phyloP scores from a whole-genome alignment of 495 filamentous ascomycete genomes.

The Penicillium maclennaniae region DNA sequence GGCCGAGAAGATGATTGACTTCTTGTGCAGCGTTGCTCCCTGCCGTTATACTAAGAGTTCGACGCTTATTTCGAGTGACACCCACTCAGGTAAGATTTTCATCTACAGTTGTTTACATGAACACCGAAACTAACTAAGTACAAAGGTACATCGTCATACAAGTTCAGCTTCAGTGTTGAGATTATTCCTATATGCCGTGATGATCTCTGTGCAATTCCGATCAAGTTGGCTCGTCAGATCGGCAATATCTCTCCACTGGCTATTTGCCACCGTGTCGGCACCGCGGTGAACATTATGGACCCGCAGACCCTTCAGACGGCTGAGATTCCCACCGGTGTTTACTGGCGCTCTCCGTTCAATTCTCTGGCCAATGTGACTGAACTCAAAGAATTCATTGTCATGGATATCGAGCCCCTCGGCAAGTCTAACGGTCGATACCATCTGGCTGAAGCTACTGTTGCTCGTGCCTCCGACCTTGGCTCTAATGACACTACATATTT shows the following conservation, averaged over 20 bases:
- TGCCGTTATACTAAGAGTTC: conserved; percentile 78
- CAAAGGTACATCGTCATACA: conserved; percentile 57
- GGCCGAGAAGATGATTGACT: conserved; percentile 89
- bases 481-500: conserved; percentile 82
- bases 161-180: conserved; percentile 83
- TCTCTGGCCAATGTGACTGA: conserved; percentile 80
- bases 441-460: conserved; percentile 82
- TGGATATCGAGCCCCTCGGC: conserved; percentile 86
- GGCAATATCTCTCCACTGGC: conserved; percentile 83
- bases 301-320: conserved; percentile 86
- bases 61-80: conserved; percentile 89
- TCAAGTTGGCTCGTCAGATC: conserved; percentile 76
- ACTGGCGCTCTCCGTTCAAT: conserved; percentile 84
- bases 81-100: conserved; percentile 61
- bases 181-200: conserved; percentile 94
- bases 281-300: conserved; percentile 83
- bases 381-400: conserved; percentile 85
- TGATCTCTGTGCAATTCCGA: conserved; percentile 86
- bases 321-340: conserved; percentile 73
- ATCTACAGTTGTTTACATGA: no score
- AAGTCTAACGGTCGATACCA: conserved; percentile 73
- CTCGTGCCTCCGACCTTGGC: conserved; percentile 84
- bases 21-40: conserved; percentile 70
- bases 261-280: conserved; percentile 87
- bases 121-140: no score